Percentiles rank a stretch among this genome's conserved stretches.
Conservation (phyloP, 352 stramenopile genomes). For the Pythium phragmitis region DNA sequence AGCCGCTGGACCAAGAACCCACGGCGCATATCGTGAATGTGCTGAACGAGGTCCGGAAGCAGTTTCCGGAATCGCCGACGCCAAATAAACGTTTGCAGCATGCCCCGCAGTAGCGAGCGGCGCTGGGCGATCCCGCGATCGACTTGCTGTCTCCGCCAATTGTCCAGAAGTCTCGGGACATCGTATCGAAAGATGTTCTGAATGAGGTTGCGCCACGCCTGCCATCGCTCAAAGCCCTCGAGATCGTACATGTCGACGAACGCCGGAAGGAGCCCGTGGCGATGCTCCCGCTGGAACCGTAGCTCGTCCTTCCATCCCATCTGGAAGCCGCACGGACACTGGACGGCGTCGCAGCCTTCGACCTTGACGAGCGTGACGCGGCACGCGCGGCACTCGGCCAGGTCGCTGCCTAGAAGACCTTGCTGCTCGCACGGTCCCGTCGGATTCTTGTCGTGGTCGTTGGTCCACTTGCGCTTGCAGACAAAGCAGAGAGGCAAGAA, state of each 20-base stretch:
- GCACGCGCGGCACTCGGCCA: slow-evolving; percentile 26
- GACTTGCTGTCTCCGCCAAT: neutral
- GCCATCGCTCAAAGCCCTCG: slow-evolving; percentile 26
- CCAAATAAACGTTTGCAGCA: slow-evolving; percentile 15
- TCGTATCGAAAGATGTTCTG: neutral
- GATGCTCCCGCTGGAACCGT: neutral
- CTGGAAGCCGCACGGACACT: slow-evolving; percentile 26
- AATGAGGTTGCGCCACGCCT: neutral
- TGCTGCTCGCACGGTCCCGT: slow-evolving; percentile 1
- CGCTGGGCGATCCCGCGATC: neutral
- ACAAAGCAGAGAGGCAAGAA: slow-evolving; percentile 13
- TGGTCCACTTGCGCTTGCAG: slow-evolving; percentile 19
- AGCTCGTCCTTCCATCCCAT: slow-evolving; percentile 35
- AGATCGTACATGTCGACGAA: slow-evolving; percentile 35
- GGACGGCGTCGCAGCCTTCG: slow-evolving; percentile 25
- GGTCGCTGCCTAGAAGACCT: neutral
- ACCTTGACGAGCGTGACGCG: slow-evolving; percentile 26
- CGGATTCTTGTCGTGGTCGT: neutral
- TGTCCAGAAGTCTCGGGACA: neutral
- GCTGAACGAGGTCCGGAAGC: neutral
- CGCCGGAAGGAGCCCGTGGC: slow-evolving; percentile 19
- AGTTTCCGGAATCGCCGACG: neutral
- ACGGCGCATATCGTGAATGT: neutral
- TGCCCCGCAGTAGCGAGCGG: neutral
- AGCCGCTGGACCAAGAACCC: neutral